Evolutionary conservation across 2,329 filamentous ascomycete genomes (phyloP), one percentile per base, ranked within the genome.

Genomic region (Fusarium pseudoanthophilum): DNA sequence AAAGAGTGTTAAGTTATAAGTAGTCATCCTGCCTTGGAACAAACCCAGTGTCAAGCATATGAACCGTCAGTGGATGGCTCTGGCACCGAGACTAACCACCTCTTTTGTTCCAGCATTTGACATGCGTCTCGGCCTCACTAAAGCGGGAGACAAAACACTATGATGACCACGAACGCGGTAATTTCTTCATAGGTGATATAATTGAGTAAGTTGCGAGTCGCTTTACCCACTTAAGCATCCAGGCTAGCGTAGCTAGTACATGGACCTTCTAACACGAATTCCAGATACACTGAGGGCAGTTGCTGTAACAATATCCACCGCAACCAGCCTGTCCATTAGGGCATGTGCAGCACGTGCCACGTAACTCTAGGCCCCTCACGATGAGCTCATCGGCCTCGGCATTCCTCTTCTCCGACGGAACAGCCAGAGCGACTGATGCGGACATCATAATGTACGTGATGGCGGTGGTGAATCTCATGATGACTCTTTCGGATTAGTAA

Each of bases 171-270:
- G n/a, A 26, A 24, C 4, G 9, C 2, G 13, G 9, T 24, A 14
- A 8, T 28, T 28, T 28, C 8, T 46, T 46, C 18, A 48, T 21
- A 28, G 26, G 13, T 5, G 4, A 48, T 48, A 28, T 18, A 26
- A 8, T 48, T 7, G 11, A 18, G 24, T 13, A 48, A 15, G 13
- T 48, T 11, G 13, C 40, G 10, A 20, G n/a, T 24, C 15, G 4
- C 15, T n/a, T 10, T 15, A 15, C 10, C 15, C 9, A 8, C 26
- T 46, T 46, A 2, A 9, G 20, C 8, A 15, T 21, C 4, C 7
- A 48, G 8, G 0, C 9, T 8, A 16, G 16, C 6, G 4, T 21
- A 24, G 8, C 21, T 14, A 51, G 30, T 18, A 51, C 2, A 1
- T 24, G 5, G 16, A 1, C 14, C 7, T 1, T n/a, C 24, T 39